Evolutionary conservation across 2,329 filamentous ascomycete genomes (phyloP), one percentile per base, ranked within the genome.

Genomic region (Botrytis porri): DNA sequence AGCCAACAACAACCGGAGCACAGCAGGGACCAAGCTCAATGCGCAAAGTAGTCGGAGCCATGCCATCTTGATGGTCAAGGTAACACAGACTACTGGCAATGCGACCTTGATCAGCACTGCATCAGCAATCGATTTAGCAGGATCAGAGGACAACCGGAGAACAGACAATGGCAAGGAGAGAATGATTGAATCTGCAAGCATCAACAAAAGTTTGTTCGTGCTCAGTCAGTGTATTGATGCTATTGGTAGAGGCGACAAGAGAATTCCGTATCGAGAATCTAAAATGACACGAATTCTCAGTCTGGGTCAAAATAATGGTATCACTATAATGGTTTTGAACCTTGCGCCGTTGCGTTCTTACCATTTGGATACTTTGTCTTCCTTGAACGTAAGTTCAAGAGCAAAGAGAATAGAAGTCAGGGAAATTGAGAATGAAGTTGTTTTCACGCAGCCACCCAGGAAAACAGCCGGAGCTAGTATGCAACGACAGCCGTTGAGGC

Each of bases 201-300:
- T 98, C 85, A 98, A 98, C 87, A 98, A 98, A 84, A 97, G 93
- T 76, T 86, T 98, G 10, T 98, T 98, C 79, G 95, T 98, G 29
- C 84, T 98, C 66, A 95, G 94, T 61, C 94, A 97, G 81, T 98
- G 95, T 79, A 95, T 98, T 70, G 95, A 98, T 81, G 95, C 95
- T 72, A 98, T 98, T 80, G 93, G 92, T 1, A 85, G 88, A 37
- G 88, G 89, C 45, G 89, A 91, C 80, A 88, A 87, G 78, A 89
- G 95, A 48, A 95, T 98, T 79, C 95, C 96, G 0, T 98, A 97
- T 81, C 88, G 95, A 73, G 95, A 98, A 81, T 96, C 93, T 71
- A 76, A 98, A 85, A 98, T 98, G 95, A 98, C 96, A 0, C 89
- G 95, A 64, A 98, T 98, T 72, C 83, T 98, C 39, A 95, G 93